Evolutionary conservation across 2,329 filamentous ascomycete species (phyloP).

Genomic region (Cordyceps cicadae): DNA sequence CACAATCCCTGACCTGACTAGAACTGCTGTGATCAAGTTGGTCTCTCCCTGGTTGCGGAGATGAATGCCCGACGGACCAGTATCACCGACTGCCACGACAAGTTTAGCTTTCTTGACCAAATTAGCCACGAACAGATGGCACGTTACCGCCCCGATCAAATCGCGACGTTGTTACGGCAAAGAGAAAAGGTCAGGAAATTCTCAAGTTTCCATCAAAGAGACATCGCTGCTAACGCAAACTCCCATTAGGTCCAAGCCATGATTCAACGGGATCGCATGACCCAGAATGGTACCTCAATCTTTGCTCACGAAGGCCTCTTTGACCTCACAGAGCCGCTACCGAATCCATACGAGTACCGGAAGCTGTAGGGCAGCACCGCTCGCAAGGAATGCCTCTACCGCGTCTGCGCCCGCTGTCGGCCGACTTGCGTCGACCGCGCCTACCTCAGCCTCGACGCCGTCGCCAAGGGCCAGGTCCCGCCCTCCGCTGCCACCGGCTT

Average conservation of each 20-base stretch:
- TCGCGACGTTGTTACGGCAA: constrained; percentile 41
- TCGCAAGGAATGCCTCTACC: constrained; percentile 40
- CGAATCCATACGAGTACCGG: constrained; percentile 16
- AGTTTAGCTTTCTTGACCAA: constrained; percentile 38
- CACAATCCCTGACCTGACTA: constrained; percentile 2
- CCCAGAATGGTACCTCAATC: constrained; percentile 18
- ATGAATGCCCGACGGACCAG: constrained; percentile 31
- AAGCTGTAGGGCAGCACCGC: constrained; percentile 31
- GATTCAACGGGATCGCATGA: constrained; percentile 23
- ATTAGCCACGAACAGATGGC: constrained; percentile 32
- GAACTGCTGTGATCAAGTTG: constrained; percentile 26
- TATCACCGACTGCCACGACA: constrained; percentile 32
- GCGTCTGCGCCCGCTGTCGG: constrained; percentile 42
- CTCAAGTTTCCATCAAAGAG: background rate
- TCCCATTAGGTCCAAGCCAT: constrained; percentile 24
- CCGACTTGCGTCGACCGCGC: constrained; percentile 34
- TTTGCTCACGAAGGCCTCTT: constrained; percentile 15
- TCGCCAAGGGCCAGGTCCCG: constrained; percentile 41
- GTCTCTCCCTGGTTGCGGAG: constrained; percentile 22
- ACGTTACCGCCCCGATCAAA: constrained; percentile 39
- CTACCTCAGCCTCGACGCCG: constrained; percentile 41
- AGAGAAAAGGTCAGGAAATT: constrained; percentile 35
- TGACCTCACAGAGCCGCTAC: constrained; percentile 13
- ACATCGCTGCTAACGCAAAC: constrained; percentile 1
- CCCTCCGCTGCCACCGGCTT: constrained; percentile 43